Base-by-base conservation (phyloP, 169 alveolate species). In the Fabrea salina region DNA sequence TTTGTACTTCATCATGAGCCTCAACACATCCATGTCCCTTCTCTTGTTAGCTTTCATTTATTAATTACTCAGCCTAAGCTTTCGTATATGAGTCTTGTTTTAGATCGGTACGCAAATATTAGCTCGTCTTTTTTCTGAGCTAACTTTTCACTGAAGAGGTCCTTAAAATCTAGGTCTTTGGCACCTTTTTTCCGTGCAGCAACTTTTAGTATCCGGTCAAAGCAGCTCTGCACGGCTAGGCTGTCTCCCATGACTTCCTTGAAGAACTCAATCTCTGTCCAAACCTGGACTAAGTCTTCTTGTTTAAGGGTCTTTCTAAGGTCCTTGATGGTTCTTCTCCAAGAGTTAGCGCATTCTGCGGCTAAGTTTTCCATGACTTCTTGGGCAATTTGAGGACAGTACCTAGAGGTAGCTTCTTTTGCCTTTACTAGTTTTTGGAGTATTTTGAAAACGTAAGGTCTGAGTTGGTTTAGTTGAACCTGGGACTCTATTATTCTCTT, bases 11-110 rank as follows among this genome's bases (percentile, higher is more conserved):
- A 90, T 80, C 59, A 86, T 49, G 35, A 92, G 78, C 67, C 89
- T 92, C 57, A 85, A 79, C 19, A 89, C 90, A 54, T 92, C 96
- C 32, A 82, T 86, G 75, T 89, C 89, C 82, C 84, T 91, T 82
- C 95, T 82, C 83, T 91, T 91, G 80, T 84, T 47, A 25, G 56
- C 16, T 0, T 25, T 25, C 56, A 47, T 47, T n/a, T n/a, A n/a
- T n/a, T n/a, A n/a, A n/a, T n/a, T n/a, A n/a, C n/a, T n/a, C n/a
- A n/a, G n/a, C n/a, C n/a, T n/a, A n/a, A n/a, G n/a, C n/a, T n/a
- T n/a, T n/a, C n/a, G n/a, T n/a, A n/a, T n/a, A n/a, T n/a, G n/a
- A n/a, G n/a, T n/a, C n/a, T n/a, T n/a, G n/a, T n/a, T n/a, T n/a
- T n/a, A n/a, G n/a, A n/a, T n/a, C n/a, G n/a, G n/a, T n/a, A n/a